Base-by-base conservation (phyloP, 2,329 filamentous ascomycete species). In the Fusarium liriodendri region DNA sequence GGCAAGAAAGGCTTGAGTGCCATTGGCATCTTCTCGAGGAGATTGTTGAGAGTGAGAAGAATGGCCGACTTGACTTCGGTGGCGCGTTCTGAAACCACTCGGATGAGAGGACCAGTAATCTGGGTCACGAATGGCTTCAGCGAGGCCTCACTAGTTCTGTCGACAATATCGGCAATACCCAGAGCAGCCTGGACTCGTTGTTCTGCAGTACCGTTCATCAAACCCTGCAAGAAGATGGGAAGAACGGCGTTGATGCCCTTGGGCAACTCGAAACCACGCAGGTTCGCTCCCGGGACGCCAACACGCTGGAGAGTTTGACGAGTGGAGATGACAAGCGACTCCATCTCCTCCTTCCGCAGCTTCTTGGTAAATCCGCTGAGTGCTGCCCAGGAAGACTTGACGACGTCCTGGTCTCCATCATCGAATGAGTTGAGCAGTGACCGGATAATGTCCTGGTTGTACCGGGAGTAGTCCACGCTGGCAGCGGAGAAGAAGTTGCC, bases 291-390 rank as follows among this genome's bases (percentile, higher is more conserved):
- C 47, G 95, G 86, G 52, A 98, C 94, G 77, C 97, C 97, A 55
- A 98, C 94, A 79, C 96, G 94, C 75, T 94, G 92, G 64, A 99
- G 88, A 2, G 94, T 92, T 82, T 97, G 94, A 68, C 96, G 89
- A 3, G 96, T 98, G 1, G 96, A 97, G 63, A 91, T 86, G 20
- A 98, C 95, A 54, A 99, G 88, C 1, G 93, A 91, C 80, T 99
- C 97, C 97, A 99, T 98, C 84, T 98, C 96, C 81, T 99, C 97
- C 83, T 99, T 99, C 80, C 92, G 93, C 71, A 99, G 89, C 77
- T 91, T 93, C 82, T 95, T 95, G 54, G 95, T 98, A 77, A 99
- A 93, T 67, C 94, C 94, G 77, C 86, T 95, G 68, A 99, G 89
- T 7, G 95, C 96, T 64, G 91, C 88, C 95, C 95, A 98, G 25